Evolutionary conservation across 257 asterid species (phyloP).

Genomic region (Nicotiana benthamiana): DNA sequence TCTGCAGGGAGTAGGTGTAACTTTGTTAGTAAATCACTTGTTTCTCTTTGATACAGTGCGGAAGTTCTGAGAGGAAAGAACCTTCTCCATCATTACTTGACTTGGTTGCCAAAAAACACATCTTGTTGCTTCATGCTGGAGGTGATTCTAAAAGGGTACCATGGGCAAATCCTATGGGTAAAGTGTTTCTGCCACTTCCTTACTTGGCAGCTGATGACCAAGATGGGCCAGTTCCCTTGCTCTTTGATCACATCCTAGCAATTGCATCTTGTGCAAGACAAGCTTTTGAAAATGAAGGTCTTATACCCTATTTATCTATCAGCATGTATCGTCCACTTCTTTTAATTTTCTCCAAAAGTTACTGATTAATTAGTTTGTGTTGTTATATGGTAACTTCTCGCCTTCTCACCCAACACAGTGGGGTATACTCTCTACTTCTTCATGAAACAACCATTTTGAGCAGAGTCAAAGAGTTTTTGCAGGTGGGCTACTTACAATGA

Average conservation of each 20-base stretch:
- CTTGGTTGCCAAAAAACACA: constrained; percentile 59
- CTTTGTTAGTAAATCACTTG: constrained; percentile 17
- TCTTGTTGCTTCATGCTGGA: constrained; percentile 89
- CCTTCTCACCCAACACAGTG: not conserved
- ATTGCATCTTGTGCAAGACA: constrained; percentile 88
- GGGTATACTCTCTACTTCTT: not conserved
- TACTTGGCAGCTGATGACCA: constrained; percentile 87
- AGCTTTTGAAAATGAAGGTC: constrained; percentile 79
- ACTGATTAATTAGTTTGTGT: not conserved
- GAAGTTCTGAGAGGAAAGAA: constrained; percentile 27
- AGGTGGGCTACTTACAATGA: constrained; percentile 95
- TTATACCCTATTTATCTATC: constrained; percentile 24
- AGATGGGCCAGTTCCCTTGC: constrained; percentile 90
- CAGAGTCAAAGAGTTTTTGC: constrained; percentile 15
- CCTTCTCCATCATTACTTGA: constrained; percentile 41
- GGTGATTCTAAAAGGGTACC: constrained; percentile 99
- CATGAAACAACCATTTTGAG: constrained; percentile 14
- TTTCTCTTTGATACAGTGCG: constrained; percentile 22
- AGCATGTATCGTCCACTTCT: not conserved
- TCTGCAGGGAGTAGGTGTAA: constrained; percentile 38
- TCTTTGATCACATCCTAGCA: constrained; percentile 94
- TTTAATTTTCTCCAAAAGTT: not conserved
- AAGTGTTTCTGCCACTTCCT: constrained; percentile 94
- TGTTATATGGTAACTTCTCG: not conserved
- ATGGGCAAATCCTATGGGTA: constrained; percentile 99